Evolutionary conservation across 225 moss, liverwort and hornwort species (phyloP), one percentile per base, ranked within the genome.

Genomic region (Neckera pumila): DNA sequence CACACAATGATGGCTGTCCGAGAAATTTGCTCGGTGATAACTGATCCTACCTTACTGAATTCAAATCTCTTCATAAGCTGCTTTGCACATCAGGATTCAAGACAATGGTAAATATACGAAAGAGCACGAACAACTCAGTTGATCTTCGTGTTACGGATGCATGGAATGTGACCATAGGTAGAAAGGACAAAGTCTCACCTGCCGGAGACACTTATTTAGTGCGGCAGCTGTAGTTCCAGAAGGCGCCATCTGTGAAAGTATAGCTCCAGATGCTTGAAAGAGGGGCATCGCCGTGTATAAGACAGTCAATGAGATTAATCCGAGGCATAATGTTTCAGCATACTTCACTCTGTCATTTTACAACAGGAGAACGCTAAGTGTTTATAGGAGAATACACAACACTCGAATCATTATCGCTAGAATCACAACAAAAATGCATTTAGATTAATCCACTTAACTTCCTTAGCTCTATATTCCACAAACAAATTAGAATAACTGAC

Each of bases 321-420:
- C 96, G 61, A 95, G 95, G 89, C 98, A 98, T 18, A 97, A 79
- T 23, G 98, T 98, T 89, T 98, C 98, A 61, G 98, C 98, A 92
- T 97, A 96, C 60, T 90, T 95, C 72, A 98, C 93, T 88, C 97
- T 97, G 95, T 86, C 85, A 86, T 51, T 22, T 38, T 74, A 65
- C n/a, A 90, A 85, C 77, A 85, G n/a, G 47, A 89, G 14, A 70
- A n/a, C 73, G 20, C n/a, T 86, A 31, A 76, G 82, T 34, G 16
- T 36, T 86, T 42, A 51, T 49, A 70, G 51, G 56, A 61, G 74
- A 70, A 74, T 23, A 53, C 63, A 62, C 49, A 79, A 14, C 26
- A n/a, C 47, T 84, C 22, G 7, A 69, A 67, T 74, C 59, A 69
- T 43, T 86, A 43, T 70, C 33, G 23, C n/a, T 67, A n/a, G 27